These are phyloP conservation scores for Mycena albidolilacea DNA, from an alignment of 768 basidiomycete species.

Conservation along the genomic window DNA sequence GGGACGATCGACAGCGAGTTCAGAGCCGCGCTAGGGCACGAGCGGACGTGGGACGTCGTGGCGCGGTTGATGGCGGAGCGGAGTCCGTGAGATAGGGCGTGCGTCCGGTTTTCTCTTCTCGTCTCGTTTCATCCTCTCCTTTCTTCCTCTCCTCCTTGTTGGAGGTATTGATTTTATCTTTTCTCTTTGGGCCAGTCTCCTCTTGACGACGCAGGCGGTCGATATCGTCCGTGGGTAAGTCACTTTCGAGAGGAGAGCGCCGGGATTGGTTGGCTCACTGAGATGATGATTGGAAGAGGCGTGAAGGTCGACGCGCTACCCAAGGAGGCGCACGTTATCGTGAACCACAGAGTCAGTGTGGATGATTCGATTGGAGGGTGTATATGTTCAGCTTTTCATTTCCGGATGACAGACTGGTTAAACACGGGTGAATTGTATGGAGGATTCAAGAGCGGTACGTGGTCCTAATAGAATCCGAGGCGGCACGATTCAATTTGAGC, in stretches of 20 bases:
- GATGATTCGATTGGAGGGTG: constrained; percentile 29
- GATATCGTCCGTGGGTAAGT: constrained; percentile 53
- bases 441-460: constrained; percentile 26
- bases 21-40: background rate
- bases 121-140: background rate
- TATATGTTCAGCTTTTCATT: background rate
- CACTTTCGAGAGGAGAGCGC: too few relatives aligned
- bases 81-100: constrained; percentile 22
- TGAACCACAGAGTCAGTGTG: constrained; percentile 62
- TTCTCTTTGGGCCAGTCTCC: constrained; percentile 40
- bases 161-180: too few relatives aligned
- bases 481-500: constrained; percentile 14
- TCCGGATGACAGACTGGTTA: too few relatives aligned
- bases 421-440: too few relatives aligned
- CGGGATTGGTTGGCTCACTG: too few relatives aligned
- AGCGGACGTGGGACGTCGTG: constrained; percentile 25
- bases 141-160: too few relatives aligned
- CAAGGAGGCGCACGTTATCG: constrained; percentile 28
- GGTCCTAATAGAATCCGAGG: constrained; percentile 12
- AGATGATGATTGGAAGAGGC: constrained; percentile 35
- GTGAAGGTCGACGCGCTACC: constrained; percentile 65
- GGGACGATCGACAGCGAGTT: constrained; percentile 26
- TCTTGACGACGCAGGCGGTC: constrained; percentile 70
- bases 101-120: background rate
- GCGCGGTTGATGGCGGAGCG: constrained; percentile 23